phyloP scores from a whole-genome alignment of 176 grass and related monocot genomes.

The Elaeis guineensis region DNA sequence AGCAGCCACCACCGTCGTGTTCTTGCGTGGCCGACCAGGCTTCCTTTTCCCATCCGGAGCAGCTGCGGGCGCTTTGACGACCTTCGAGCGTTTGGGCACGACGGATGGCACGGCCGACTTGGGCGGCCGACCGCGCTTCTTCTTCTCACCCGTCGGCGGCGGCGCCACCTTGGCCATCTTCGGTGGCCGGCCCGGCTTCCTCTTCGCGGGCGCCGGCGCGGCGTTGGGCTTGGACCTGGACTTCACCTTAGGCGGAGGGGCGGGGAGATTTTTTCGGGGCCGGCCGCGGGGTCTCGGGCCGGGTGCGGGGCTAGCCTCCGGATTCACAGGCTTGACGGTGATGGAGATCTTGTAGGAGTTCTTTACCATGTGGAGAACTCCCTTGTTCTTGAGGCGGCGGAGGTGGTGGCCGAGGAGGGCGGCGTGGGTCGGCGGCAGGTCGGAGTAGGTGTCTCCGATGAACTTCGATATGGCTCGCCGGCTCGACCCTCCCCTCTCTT shows the following conservation, averaged over 20 bases:
- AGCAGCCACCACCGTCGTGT: background rate
- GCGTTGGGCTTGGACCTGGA: no score
- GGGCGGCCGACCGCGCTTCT: constrained; percentile 27
- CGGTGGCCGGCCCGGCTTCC: constrained; percentile 15
- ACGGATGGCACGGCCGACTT: background rate
- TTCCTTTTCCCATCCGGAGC: constrained; percentile 1
- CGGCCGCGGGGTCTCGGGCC: background rate
- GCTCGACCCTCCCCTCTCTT: constrained; percentile 19
- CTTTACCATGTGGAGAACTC: constrained; percentile 22
- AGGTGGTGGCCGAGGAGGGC: constrained; percentile 36
- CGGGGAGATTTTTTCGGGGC: background rate
- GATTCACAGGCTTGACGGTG: background rate
- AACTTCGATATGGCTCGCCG: constrained; percentile 27
- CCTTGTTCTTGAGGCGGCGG: constrained; percentile 29
- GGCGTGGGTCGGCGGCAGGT: constrained; percentile 27
- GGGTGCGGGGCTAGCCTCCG: no score
- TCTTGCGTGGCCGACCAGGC: constrained; percentile 16
- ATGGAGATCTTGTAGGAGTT: constrained; percentile 22
- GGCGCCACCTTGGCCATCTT: background rate
- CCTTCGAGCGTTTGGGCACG: no score
- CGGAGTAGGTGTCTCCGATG: constrained; percentile 35
- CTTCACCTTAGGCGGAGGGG: no score
- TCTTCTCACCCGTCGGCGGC: background rate
- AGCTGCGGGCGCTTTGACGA: background rate
- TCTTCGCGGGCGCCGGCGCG: background rate